A percentile compares a stretch with the other conserved stretches of the same genome.
Conservation (phyloP, 2,329 filamentous ascomycete species). For the Calonectria honghensis region DNA sequence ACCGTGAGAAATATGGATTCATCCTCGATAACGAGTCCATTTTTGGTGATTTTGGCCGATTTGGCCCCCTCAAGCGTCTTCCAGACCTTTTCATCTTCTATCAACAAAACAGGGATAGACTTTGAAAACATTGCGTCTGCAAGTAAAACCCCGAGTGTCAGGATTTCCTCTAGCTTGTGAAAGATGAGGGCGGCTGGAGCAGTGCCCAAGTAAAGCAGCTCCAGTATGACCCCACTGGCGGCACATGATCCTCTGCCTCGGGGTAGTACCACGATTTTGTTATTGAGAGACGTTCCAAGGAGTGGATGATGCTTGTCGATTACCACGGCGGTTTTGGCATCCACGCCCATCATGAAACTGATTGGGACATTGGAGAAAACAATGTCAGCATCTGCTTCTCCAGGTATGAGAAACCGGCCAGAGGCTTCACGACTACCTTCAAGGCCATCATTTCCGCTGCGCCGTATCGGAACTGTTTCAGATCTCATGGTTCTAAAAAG, state of each 20-base stretch:
- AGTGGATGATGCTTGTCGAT: slow-evolving; percentile 13
- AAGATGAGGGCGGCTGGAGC: slow-evolving; percentile 9
- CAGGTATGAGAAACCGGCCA: slow-evolving; percentile 3
- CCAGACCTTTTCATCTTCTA: neutral
- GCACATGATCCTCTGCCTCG: slow-evolving; percentile 11
- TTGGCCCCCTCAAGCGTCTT: neutral
- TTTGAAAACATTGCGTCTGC: slow-evolving; percentile 21
- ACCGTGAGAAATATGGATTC: neutral
- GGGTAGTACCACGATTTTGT: slow-evolving; percentile 1
- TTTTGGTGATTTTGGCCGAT: neutral
- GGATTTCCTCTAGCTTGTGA: neutral
- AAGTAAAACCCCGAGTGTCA: slow-evolving; percentile 8
- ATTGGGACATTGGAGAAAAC: slow-evolving; percentile 5
- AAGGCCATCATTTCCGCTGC: neutral
- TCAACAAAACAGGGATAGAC: neutral
- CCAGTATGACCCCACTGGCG: neutral
- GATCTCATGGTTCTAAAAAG: neutral
- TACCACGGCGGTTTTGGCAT: neutral
- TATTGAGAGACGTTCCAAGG: neutral
- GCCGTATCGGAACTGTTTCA: neutral
- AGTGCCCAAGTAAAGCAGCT: neutral
- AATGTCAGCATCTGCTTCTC: slow-evolving; percentile 1
- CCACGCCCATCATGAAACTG: slow-evolving; percentile 18
- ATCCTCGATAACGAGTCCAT: neutral
- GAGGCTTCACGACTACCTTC: neutral